Base-by-base conservation (phyloP, 257 asterid species). In the Phtheirospermum japonicum region DNA sequence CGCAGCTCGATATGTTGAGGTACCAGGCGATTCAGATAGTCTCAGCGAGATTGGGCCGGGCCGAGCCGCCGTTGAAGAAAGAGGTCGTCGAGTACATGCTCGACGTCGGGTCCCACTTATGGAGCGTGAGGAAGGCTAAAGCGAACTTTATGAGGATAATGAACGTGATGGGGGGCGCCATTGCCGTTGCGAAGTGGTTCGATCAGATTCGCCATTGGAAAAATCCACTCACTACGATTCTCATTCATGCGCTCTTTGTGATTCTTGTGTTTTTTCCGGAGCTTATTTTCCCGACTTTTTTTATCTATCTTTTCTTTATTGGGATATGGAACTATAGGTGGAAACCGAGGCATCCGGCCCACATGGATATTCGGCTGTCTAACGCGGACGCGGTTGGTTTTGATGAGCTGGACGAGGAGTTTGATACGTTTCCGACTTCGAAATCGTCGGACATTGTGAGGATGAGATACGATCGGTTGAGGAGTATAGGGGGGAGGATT, bases 331-430 rank as follows among this genome's bases (percentile, higher is more conserved):
- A 73, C 52, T 89, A 89, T 55, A 63, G 97, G 2, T 61, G 81
- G 82, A 89, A 89, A 65, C 97, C 97, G 0, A 80, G 65, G 59
- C 97, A 89, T 65, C 97, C 97, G 4, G 85, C 97, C 14, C 97
- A 89, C 69, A 89, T 89, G 95, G 97, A 89, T 55, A 75, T 84
- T 2, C 75, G 82, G 19, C 83, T 89, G 2, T 89, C 97, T 2
- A 84, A 77, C 9, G 95, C 97, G 0, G 84, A 86, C 18, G 82
- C 80, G 0, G 81, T 76, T 30, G 77, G 82, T 4, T 61, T 71
- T 0, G 95, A 82, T 9, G 96, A 85, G 7, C 55, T 89, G 50
- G 96, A 89, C 32, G 96, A 88, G 40, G 96, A 88, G 63, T 88
- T 88, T 48, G 95, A 88, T 69, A 73, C 80, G 0, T 88, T 88